These are phyloP conservation scores for Cryphonectria japonica DNA, from an alignment of 2,329 filamentous ascomycete species.

Conservation along the genomic window DNA sequence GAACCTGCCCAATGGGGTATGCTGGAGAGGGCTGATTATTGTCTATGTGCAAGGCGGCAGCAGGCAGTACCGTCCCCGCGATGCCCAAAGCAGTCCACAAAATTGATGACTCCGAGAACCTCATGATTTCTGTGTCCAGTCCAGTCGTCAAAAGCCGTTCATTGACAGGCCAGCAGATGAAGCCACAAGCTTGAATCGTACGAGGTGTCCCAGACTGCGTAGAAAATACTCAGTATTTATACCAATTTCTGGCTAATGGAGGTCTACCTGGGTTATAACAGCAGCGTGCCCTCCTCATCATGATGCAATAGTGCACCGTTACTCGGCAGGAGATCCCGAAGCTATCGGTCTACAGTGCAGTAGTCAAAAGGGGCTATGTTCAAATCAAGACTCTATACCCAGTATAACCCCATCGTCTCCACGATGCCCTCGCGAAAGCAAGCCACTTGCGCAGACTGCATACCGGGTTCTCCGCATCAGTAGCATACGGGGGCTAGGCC, in stretches of 20 bases:
- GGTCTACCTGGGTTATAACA: background rate
- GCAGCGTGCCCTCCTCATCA: background rate
- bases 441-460: constrained; percentile 1
- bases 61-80: constrained; percentile 2
- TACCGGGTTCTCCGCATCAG: constrained; percentile 26
- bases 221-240: too few species aligned
- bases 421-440: constrained; percentile 12
- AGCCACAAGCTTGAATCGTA: background rate
- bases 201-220: background rate
- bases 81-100: constrained; percentile 8
- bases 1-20: constrained; percentile 21
- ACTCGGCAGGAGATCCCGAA: background rate
- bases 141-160: background rate
- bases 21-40: constrained; percentile 19
- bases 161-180: background rate
- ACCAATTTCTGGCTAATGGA: background rate
- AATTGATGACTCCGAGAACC: background rate
- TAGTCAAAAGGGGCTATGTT: background rate
- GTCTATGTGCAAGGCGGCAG: constrained; percentile 15
- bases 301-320: background rate
- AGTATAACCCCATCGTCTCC: background rate
- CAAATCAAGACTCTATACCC: constrained; percentile 12
- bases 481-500: constrained; percentile 13
- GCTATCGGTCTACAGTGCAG: background rate
- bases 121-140: constrained; percentile 13